These are phyloP conservation scores for Solanum neorickii DNA, from an alignment of 257 asterid genomes.

Conservation along the genomic window DNA sequence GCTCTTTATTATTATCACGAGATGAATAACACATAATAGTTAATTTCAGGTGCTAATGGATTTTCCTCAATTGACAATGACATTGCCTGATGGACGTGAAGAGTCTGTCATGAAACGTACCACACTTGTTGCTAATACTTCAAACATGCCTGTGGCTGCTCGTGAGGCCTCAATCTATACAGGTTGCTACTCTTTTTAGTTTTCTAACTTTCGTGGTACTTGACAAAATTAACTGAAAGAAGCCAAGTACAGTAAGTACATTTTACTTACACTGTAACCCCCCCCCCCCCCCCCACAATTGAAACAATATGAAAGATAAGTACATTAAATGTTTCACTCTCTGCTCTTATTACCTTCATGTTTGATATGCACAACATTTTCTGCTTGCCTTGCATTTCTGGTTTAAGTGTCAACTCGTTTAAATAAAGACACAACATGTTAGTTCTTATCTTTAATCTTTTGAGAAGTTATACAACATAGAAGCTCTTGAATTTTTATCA, in stretches of 20 bases:
- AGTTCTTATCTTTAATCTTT: background rate
- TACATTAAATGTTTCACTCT: background rate
- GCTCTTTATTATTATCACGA: background rate
- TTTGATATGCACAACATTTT: background rate
- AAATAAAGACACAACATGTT: background rate
- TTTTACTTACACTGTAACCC: background rate
- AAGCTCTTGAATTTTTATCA: background rate
- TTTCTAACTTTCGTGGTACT: background rate
- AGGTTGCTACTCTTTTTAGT: slow-evolving; percentile 19
- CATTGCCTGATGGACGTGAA: slow-evolving; percentile 97
- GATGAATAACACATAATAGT: background rate
- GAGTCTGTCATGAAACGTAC: slow-evolving; percentile 99
- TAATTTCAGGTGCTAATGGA: slow-evolving; percentile 91
- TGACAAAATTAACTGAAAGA: background rate
- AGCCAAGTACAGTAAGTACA: background rate
- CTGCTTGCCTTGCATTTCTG: background rate
- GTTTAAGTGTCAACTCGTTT: background rate
- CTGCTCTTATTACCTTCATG: background rate
- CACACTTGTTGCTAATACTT: slow-evolving; percentile 98
- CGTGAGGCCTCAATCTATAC: slow-evolving; percentile 99
- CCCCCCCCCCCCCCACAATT: no score
- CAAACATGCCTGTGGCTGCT: slow-evolving; percentile 99
- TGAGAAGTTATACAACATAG: background rate
- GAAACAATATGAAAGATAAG: background rate
- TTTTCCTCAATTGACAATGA: slow-evolving; percentile 98